Conservation (phyloP, 306 rosid species). For the Gastrolobium villosum region DNA sequence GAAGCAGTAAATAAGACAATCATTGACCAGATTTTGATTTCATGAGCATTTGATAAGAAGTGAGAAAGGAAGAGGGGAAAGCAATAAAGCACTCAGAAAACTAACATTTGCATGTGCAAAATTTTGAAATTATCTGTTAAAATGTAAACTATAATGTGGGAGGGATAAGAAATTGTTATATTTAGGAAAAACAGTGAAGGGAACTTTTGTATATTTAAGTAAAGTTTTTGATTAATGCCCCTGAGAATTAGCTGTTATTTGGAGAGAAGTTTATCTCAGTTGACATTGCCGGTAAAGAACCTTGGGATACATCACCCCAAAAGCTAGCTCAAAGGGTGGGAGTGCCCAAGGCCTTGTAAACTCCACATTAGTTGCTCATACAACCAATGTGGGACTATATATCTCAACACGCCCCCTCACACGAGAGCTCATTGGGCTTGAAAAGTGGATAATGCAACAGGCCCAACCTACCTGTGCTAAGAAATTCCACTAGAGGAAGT, state of each 20-base stretch:
- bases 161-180: neutral
- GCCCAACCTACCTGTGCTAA: no score
- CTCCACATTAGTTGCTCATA: no score
- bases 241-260: neutral
- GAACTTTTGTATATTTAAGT: neutral
- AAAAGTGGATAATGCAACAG: no score
- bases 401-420: no score
- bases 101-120: neutral
- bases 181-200: neutral
- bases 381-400: no score
- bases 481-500: no score
- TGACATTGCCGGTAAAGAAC: neutral
- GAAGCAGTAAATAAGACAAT: neutral
- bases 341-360: no score
- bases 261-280: neutral
- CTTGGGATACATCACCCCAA: no score
- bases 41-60: neutral
- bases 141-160: neutral
- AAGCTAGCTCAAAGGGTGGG: no score
- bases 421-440: no score
- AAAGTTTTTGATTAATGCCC: neutral
- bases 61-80: slow-evolving; percentile 13
- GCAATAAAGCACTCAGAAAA: slow-evolving; percentile 1
- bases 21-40: neutral
- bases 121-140: neutral